phyloP scores from a whole-genome alignment of 352 stramenopile species.

The Pythium folliculosum region DNA sequence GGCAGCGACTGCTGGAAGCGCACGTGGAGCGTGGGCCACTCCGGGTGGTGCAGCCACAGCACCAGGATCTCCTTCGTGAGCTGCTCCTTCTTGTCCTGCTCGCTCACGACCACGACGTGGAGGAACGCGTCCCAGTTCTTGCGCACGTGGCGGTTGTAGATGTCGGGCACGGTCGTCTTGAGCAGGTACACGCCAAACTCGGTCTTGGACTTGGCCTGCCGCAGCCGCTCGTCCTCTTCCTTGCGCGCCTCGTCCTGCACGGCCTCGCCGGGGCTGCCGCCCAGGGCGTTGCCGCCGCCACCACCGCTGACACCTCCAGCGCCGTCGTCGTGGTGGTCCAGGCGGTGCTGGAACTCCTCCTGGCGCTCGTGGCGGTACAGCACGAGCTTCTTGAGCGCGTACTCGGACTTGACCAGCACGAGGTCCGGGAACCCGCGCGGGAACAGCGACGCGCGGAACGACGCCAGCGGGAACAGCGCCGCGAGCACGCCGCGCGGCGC shows the following conservation, averaged over 20 bases:
- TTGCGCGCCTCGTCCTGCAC: constrained; percentile 5
- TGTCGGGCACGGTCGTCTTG: constrained; percentile 58
- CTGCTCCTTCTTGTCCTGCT: constrained; percentile 59
- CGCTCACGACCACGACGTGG: constrained; percentile 57
- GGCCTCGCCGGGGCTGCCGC: too few species aligned
- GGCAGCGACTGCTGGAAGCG: constrained; percentile 52
- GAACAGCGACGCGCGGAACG: constrained; percentile 32
- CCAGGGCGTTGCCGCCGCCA: not conserved
- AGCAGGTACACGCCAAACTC: constrained; percentile 65
- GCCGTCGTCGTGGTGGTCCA: constrained; percentile 28
- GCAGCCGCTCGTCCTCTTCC: constrained; percentile 14
- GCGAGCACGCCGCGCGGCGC: constrained; percentile 34
- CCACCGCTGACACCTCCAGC: constrained; percentile 7
- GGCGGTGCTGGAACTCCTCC: constrained; percentile 43
- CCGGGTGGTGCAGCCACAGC: constrained; percentile 56
- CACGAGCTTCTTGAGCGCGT: constrained; percentile 54
- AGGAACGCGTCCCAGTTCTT: constrained; percentile 78
- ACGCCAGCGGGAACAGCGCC: constrained; percentile 39
- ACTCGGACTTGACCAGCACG: constrained; percentile 67
- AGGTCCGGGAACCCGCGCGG: constrained; percentile 53
- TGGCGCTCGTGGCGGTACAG: constrained; percentile 53
- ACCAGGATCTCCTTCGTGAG: constrained; percentile 64
- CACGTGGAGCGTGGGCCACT: constrained; percentile 65
- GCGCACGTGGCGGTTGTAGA: constrained; percentile 57
- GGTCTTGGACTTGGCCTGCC: constrained; percentile 39